phyloP scores from a whole-genome alignment of 352 stramenopile species.

The Globisporangium nagaii region DNA sequence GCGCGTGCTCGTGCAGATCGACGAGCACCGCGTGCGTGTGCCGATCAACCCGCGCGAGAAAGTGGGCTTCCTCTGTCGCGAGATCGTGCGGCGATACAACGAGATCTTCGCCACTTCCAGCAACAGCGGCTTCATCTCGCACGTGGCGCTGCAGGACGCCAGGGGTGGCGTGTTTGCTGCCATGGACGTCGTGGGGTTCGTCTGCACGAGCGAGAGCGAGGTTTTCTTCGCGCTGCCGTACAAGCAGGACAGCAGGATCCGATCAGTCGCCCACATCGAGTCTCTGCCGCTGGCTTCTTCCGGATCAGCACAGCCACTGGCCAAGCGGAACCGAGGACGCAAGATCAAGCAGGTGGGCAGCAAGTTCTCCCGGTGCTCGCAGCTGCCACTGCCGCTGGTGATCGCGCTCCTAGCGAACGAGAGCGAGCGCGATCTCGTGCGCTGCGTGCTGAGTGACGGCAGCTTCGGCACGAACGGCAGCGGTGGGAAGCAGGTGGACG shows the following conservation, averaged over 20 bases:
- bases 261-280: slow-evolving; percentile 18
- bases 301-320: background rate
- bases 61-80: slow-evolving; percentile 34
- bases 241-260: slow-evolving; percentile 6
- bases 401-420: slow-evolving; percentile 66
- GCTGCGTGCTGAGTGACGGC: slow-evolving; percentile 22
- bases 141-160: slow-evolving; percentile 49
- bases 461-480: slow-evolving; percentile 4
- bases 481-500: slow-evolving; percentile 12
- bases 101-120: slow-evolving; percentile 30
- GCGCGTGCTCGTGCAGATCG: slow-evolving; percentile 49
- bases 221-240: slow-evolving; percentile 24
- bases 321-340: background rate
- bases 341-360: background rate
- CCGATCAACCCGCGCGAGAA: slow-evolving; percentile 48
- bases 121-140: slow-evolving; percentile 16
- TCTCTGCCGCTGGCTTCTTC: background rate
- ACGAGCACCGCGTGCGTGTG: slow-evolving; percentile 43
- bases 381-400: slow-evolving; percentile 48
- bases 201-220: slow-evolving; percentile 17
- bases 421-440: slow-evolving; percentile 45
- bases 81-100: slow-evolving; percentile 60
- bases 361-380: slow-evolving; percentile 30
- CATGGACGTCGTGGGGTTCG: slow-evolving; percentile 40
- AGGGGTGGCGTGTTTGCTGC: slow-evolving; percentile 45